phyloP scores from a whole-genome alignment of 208 protist genomes.

The Leishmania arabica region DNA sequence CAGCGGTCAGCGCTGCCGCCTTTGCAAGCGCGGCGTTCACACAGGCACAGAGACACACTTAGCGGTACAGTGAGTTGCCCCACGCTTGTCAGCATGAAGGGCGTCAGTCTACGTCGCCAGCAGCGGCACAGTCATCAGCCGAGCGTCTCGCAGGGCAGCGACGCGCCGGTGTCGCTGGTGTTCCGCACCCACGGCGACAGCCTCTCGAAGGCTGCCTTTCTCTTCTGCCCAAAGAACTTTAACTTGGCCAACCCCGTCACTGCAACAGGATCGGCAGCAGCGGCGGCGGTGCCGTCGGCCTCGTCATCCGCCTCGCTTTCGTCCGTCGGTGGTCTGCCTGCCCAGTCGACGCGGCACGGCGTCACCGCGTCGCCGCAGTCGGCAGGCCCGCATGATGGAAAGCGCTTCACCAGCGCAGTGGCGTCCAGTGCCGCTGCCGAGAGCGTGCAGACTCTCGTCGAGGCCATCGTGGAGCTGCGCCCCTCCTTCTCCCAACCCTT shows the following conservation, averaged over 20 bases:
- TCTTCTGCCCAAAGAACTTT: slow-evolving; percentile 83
- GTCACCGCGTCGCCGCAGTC: neutral
- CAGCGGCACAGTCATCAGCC: slow-evolving; percentile 43
- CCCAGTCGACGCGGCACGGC: neutral
- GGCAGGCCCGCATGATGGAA: neutral
- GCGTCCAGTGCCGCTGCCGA: slow-evolving; percentile 7
- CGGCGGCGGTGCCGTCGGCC: neutral
- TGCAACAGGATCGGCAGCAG: neutral
- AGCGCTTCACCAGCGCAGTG: neutral
- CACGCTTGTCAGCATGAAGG: slow-evolving; percentile 19
- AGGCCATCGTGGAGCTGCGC: slow-evolving; percentile 57
- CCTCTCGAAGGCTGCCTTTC: slow-evolving; percentile 65
- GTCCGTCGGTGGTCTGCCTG: neutral
- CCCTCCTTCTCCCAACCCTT: slow-evolving; percentile 15
- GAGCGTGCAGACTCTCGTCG: slow-evolving; percentile 32
- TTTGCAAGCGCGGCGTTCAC: neutral
- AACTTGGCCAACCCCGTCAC: slow-evolving; percentile 32
- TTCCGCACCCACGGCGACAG: slow-evolving; percentile 73
- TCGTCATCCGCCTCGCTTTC: neutral
- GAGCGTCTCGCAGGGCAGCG: slow-evolving; percentile 34
- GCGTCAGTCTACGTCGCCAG: slow-evolving; percentile 43
- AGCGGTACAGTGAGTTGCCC: neutral
- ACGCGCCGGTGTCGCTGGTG: slow-evolving; percentile 69
- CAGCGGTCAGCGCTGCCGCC: neutral
- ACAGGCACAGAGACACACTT: neutral